These are phyloP conservation scores for Barnettozyma populi DNA, from an alignment of 805 yeast species.

Conservation along the genomic window DNA sequence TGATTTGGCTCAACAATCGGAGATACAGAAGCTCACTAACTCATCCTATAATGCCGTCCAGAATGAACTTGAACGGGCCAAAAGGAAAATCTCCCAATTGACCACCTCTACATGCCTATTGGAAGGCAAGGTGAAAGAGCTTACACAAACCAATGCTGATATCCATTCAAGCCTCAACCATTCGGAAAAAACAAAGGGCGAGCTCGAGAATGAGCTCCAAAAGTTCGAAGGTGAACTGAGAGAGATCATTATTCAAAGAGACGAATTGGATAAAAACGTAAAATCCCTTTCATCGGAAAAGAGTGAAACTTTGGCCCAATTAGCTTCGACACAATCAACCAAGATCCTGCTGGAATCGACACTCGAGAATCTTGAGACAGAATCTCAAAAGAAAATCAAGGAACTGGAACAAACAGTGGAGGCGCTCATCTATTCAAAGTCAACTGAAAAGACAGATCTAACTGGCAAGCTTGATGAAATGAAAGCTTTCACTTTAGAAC, in stretches of 20 bases:
- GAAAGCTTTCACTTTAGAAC: background rate
- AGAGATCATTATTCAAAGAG: background rate
- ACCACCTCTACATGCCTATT: background rate
- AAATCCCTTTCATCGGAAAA: background rate
- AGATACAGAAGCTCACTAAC: background rate
- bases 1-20: background rate
- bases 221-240: background rate
- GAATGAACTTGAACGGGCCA: background rate
- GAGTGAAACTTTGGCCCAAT: background rate
- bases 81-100: background rate
- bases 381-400: conserved; percentile 5
- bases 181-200: background rate
- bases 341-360: background rate
- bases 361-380: background rate
- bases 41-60: background rate
- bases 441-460: background rate
- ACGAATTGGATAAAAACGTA: background rate
- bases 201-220: background rate
- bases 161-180: background rate
- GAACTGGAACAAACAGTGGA: conserved; percentile 6
- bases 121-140: background rate
- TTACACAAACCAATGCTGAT: background rate
- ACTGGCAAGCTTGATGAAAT: background rate
- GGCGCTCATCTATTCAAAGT: conserved; percentile 3
- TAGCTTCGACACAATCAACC: background rate